phyloP scores from a whole-genome alignment of 2,329 filamentous ascomycete genomes.

The Mycocentrospora acerina region DNA sequence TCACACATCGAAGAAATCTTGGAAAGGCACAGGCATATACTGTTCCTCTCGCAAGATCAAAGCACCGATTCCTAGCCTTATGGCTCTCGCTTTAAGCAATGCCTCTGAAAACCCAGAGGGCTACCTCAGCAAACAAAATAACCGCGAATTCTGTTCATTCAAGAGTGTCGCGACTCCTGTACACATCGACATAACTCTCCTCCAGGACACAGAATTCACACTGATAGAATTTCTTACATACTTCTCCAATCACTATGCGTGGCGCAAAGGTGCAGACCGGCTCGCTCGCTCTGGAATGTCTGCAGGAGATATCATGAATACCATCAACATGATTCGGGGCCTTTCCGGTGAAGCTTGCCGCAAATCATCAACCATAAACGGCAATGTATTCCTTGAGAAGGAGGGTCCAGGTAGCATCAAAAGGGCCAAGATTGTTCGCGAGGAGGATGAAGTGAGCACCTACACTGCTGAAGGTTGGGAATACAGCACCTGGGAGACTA shows the following conservation, averaged over 20 bases:
- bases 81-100: conserved; percentile 6
- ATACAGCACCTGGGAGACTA: conserved; percentile 4
- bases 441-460: background rate
- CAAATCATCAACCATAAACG: background rate
- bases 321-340: conserved; percentile 14
- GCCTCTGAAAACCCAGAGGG: background rate
- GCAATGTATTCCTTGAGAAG: background rate
- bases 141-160: conserved; percentile 10
- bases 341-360: conserved; percentile 1
- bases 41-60: conserved; percentile 4
- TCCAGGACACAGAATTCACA: conserved; percentile 16
- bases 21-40: conserved; percentile 1
- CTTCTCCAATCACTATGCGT: conserved; percentile 19
- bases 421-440: background rate
- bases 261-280: conserved; percentile 13
- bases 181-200: conserved; percentile 11
- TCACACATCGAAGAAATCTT: conserved; percentile 2
- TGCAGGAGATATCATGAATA: conserved; percentile 1
- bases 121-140: conserved; percentile 4
- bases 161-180: conserved; percentile 17
- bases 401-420: background rate
- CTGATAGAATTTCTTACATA: conserved; percentile 16
- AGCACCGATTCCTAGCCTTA: conserved; percentile 13
- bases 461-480: conserved; percentile 19
- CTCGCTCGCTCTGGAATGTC: conserved; percentile 2